These are phyloP conservation scores for Elsinoe necatrix DNA, from an alignment of 2,329 filamentous ascomycete genomes.

Conservation along the genomic window DNA sequence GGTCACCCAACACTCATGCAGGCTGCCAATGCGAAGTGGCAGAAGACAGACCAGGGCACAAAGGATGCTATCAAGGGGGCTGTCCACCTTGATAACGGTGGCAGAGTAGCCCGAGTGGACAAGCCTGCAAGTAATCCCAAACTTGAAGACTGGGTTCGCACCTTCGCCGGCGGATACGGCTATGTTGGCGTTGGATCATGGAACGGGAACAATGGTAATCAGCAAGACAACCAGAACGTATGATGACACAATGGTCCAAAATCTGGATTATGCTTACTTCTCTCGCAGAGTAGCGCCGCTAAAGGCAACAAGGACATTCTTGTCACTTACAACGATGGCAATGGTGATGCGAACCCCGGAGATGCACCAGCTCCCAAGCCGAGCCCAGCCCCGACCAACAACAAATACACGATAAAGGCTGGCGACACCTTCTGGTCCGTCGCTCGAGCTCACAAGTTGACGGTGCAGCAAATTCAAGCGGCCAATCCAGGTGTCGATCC, in stretches of 20 bases:
- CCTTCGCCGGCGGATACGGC: slow-evolving; percentile 30
- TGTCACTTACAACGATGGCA: slow-evolving; percentile 31
- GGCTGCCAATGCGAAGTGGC: slow-evolving; percentile 30
- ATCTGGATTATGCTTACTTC: neutral
- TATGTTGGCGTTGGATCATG: slow-evolving; percentile 37
- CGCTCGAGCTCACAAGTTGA: slow-evolving; percentile 4
- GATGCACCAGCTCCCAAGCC: neutral
- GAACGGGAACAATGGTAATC: slow-evolving; percentile 28
- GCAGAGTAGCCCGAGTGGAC: slow-evolving; percentile 21
- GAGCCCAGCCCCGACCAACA: neutral
- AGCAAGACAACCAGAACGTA: slow-evolving; percentile 30
- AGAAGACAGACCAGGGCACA: slow-evolving; percentile 28
- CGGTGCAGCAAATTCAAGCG: neutral
- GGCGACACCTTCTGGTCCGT: slow-evolving; percentile 14
- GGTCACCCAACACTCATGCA: slow-evolving; percentile 36
- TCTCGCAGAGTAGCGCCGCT: slow-evolving; percentile 28
- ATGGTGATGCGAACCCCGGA: slow-evolving; percentile 19
- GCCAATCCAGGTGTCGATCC: neutral
- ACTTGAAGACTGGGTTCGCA: slow-evolving; percentile 33
- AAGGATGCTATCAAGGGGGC: slow-evolving; percentile 28
- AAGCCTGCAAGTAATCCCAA: slow-evolving; percentile 29
- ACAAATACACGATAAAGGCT: slow-evolving; percentile 13
- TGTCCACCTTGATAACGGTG: slow-evolving; percentile 23
- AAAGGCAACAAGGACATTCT: slow-evolving; percentile 34
- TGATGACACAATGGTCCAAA: neutral